Conservation (phyloP, 2,329 filamentous ascomycete species). For the Fusarium napiforme region DNA sequence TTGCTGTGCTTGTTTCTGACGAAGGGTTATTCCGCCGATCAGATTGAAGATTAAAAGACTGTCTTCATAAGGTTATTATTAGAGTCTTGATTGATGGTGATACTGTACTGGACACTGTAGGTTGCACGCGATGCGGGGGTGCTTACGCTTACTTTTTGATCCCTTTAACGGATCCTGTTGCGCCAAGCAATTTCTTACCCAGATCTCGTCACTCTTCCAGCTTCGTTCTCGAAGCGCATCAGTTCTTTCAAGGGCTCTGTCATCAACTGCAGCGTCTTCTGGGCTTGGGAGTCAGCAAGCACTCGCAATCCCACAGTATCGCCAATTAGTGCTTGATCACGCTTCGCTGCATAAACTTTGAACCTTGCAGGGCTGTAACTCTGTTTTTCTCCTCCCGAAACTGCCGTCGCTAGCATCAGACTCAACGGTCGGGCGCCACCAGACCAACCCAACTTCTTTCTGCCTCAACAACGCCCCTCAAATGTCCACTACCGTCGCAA, state of each 20-base stretch:
- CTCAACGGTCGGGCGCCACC: neutral
- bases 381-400: neutral
- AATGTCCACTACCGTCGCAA: neutral
- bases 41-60: too few relatives aligned
- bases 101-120: neutral
- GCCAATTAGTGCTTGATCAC: neutral
- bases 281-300: rapidly evolving
- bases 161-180: constrained; percentile 10
- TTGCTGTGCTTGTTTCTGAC: neutral
- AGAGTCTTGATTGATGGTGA: neutral
- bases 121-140: constrained; percentile 17
- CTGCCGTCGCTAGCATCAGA: neutral
- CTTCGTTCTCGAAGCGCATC: neutral
- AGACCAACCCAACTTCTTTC: neutral
- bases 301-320: neutral
- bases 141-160: neutral
- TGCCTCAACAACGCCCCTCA: neutral
- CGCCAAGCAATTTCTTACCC: constrained; percentile 12
- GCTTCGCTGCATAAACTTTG: neutral
- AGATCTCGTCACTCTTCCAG: neutral
- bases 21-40: neutral
- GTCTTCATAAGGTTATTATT: neutral
- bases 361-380: neutral
- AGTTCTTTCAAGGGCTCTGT: too few relatives aligned
- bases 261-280: neutral